A percentile compares a stretch with the other conserved stretches of the same genome.
Conservation (phyloP, 164 flowering plant species). For the Brasenia schreberi region DNA sequence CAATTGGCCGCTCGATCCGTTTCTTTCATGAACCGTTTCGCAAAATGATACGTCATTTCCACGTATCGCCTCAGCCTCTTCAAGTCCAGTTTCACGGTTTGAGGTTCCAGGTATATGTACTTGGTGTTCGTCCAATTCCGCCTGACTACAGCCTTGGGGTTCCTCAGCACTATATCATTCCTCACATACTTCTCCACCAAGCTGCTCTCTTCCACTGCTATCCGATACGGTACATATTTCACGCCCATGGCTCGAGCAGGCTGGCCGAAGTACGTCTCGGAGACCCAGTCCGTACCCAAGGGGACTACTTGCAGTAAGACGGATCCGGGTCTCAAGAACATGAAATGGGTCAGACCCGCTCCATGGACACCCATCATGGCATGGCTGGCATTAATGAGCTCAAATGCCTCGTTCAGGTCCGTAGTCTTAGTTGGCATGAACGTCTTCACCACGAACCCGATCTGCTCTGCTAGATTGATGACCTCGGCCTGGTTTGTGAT, state of each 20-base stretch:
- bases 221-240: conserved; percentile 28
- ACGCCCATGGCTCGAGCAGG: conserved; percentile 21
- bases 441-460: conserved; percentile 34
- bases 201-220: conserved; percentile 24
- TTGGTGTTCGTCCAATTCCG: conserved; percentile 10
- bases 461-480: conserved; percentile 11
- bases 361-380: conserved; percentile 43
- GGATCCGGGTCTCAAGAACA: conserved; percentile 26
- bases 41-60: conserved; percentile 22
- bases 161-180: conserved; percentile 27
- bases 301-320: conserved; percentile 31
- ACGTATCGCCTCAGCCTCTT: conserved; percentile 22
- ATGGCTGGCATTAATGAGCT: conserved; percentile 30
- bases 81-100: conserved; percentile 37
- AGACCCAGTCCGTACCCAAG: conserved; percentile 23
- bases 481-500: conserved; percentile 23
- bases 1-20: no score
- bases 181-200: conserved; percentile 31
- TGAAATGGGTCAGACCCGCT: conserved; percentile 26
- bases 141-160: conserved; percentile 18
- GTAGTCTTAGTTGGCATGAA: conserved; percentile 27
- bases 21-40: conserved; percentile 23
- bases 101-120: conserved; percentile 28
- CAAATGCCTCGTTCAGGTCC: conserved; percentile 14
- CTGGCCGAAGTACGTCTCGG: conserved; percentile 17